Conservation (phyloP, 768 basidiomycete species). For the Leccinum uliginosum region DNA sequence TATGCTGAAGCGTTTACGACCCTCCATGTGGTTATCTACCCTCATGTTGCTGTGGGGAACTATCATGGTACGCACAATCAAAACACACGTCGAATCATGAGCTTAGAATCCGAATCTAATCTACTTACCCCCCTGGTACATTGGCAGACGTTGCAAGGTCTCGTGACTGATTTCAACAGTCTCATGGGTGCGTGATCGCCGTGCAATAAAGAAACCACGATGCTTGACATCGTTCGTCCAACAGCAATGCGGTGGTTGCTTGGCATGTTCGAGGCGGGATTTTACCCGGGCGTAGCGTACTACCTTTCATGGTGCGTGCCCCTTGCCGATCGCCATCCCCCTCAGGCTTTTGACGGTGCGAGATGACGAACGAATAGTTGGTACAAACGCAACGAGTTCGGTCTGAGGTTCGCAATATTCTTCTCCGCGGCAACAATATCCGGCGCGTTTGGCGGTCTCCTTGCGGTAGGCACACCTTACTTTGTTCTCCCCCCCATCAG, state of each 20-base stretch:
- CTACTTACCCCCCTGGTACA: constrained; percentile 3
- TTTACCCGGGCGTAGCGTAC: constrained; percentile 50
- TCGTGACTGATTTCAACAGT: constrained; percentile 65
- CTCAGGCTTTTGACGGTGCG: constrained; percentile 41
- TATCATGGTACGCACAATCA: constrained; percentile 51
- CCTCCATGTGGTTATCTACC: constrained; percentile 71
- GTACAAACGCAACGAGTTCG: constrained; percentile 73
- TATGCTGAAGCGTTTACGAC: constrained; percentile 67
- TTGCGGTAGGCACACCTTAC: constrained; percentile 44
- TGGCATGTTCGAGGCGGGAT: constrained; percentile 61
- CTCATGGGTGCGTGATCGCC: constrained; percentile 48
- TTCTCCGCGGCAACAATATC: constrained; percentile 77
- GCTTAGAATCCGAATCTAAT: background rate
- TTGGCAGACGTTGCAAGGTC: constrained; percentile 63
- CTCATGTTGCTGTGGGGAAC: constrained; percentile 75
- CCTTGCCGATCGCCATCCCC: background rate
- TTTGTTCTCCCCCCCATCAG: background rate
- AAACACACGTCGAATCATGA: background rate
- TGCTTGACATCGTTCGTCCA: background rate
- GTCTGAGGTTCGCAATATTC: constrained; percentile 59
- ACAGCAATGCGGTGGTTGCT: constrained; percentile 68
- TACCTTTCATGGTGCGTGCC: constrained; percentile 64
- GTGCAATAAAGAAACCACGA: background rate
- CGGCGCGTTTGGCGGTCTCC: constrained; percentile 77
- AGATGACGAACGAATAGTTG: constrained; percentile 33